phyloP scores from a whole-genome alignment of 108 stramenopile species.

The Skeletonema menzelii region DNA sequence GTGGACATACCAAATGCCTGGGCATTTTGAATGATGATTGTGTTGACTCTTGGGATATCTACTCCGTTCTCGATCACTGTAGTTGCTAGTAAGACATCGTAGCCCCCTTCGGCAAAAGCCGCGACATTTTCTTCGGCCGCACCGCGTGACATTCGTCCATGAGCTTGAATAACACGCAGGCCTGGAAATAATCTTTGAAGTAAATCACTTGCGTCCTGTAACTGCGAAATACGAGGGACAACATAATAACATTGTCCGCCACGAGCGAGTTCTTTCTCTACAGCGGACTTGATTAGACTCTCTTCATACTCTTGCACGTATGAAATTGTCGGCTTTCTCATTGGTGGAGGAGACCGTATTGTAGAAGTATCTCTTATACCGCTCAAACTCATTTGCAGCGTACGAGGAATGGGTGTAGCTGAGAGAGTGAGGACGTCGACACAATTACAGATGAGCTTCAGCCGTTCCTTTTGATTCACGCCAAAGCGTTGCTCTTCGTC shows the following conservation, averaged over 20 bases:
- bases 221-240: conserved; percentile 84
- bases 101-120: conserved; percentile 82
- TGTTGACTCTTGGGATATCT: conserved; percentile 94
- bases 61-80: conserved; percentile 98
- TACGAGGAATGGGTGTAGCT: conserved; percentile 96
- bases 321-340: conserved; percentile 81
- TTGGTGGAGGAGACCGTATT: conserved; percentile 87
- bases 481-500: conserved; percentile 99
- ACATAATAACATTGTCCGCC: conserved; percentile 92
- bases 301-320: conserved; percentile 74
- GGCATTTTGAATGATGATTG: conserved; percentile 91
- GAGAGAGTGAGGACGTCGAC: conserved; percentile 93
- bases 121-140: conserved; percentile 80
- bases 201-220: conserved; percentile 60
- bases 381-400: conserved; percentile 89
- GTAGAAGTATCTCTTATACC: conserved; percentile 92
- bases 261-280: conserved; percentile 75
- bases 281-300: conserved; percentile 61
- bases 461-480: conserved; percentile 94
- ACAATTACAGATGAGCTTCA: conserved; percentile 86
- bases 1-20: conserved; percentile 94
- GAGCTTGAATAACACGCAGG: conserved; percentile 80
- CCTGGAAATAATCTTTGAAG: conserved; percentile 69
- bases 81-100: conserved; percentile 92
- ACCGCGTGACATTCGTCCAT: conserved; percentile 82